Evolutionary conservation across 2,329 filamentous ascomycete species (phyloP).

Genomic region (Drechslerella dactyloides): DNA sequence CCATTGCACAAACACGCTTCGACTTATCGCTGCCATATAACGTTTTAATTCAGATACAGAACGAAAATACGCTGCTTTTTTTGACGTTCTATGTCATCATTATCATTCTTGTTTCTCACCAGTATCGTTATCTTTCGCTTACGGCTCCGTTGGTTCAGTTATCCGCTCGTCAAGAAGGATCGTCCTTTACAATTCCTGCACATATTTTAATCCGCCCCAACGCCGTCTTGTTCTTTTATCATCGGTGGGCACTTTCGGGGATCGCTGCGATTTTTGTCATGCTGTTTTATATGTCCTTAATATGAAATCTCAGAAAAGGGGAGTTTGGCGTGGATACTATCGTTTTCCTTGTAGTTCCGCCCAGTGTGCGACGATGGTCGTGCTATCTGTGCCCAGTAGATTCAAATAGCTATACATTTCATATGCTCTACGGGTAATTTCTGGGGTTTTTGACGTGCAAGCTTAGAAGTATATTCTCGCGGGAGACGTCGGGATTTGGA

Average conservation of each 20-base stretch:
- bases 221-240: background rate
- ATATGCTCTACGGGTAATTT: too few relatives aligned
- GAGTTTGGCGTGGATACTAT: background rate
- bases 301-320: conserved; percentile 2
- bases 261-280: background rate
- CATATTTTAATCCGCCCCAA: conserved; percentile 27
- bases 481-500: too few relatives aligned
- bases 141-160: background rate
- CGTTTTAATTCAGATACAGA: conserved; percentile 37
- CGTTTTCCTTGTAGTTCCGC: background rate
- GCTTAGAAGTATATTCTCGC: too few relatives aligned
- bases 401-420: too few relatives aligned
- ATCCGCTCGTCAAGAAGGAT: background rate
- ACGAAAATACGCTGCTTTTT: conserved; percentile 15
- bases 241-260: background rate
- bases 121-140: conserved; percentile 3
- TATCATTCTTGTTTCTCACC: background rate
- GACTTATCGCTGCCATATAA: conserved; percentile 13
- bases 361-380: background rate
- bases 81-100: background rate
- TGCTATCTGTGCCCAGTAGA: background rate
- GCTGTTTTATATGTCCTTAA: background rate
- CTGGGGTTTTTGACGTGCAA: too few relatives aligned
- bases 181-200: conserved; percentile 31
- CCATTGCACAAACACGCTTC: background rate